Conservation (phyloP, 805 yeast species). For the Saturnispora besseyi region DNA sequence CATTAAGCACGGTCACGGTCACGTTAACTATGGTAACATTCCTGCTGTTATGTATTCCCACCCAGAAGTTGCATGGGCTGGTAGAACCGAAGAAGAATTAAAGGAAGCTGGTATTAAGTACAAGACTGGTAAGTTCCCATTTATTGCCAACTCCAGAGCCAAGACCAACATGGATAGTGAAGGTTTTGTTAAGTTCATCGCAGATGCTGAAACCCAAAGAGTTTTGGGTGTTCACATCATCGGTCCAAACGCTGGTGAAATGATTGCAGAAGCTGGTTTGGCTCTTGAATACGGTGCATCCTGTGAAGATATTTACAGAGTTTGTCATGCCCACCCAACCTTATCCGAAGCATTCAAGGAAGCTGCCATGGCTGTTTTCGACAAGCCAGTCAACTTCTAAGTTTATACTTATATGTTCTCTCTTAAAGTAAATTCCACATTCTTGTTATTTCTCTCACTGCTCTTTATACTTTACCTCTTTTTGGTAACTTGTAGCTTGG, state of each 20-base stretch:
- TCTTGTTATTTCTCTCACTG: not conserved
- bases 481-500: too few species aligned
- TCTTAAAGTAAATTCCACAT: not conserved
- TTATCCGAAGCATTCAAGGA: constrained; percentile 96
- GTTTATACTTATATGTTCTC: not conserved
- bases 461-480: not conserved
- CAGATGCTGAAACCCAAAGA: constrained; percentile 96
- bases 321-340: constrained; percentile 99
- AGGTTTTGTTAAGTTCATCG: constrained; percentile 91
- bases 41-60: constrained; percentile 99
- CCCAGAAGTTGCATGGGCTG: constrained; percentile 99
- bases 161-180: constrained; percentile 96
- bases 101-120: constrained; percentile 78
- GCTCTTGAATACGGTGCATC: constrained; percentile 99
- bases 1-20: constrained; percentile 90
- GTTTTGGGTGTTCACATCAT: constrained; percentile 93
- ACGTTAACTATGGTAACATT: constrained; percentile 94
- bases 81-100: constrained; percentile 59
- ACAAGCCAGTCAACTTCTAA: constrained; percentile 83
- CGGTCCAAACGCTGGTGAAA: constrained; percentile 98
- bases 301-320: constrained; percentile 94
- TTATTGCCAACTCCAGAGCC: constrained; percentile 98
- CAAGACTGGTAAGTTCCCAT: constrained; percentile 97
- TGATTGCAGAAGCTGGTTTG: constrained; percentile 97
- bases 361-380: constrained; percentile 89